Base-by-base conservation (phyloP, 768 basidiomycete species). In the Naganishia kalamii region DNA sequence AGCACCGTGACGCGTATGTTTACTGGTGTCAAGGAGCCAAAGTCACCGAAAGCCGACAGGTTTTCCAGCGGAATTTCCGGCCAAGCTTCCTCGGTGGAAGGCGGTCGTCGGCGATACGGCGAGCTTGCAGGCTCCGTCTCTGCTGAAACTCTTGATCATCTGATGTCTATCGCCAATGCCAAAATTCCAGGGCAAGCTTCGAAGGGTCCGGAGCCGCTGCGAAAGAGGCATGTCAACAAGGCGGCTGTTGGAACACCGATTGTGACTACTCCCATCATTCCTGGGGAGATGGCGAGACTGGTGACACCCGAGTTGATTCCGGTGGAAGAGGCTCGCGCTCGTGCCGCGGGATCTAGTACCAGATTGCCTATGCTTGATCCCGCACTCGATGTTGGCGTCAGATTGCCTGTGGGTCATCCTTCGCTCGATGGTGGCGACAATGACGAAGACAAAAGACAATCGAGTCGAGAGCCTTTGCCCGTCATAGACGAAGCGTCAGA, bases 281-380 rank as follows among this genome's bases (percentile, higher is more conserved):
- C 30, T 25, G 35, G 35, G 7, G 54, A 40, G 23, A 57, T 57
- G 54, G 15, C 30, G n/a, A 37, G 30, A 37, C 7, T 21, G 12
- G 15, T 23, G 4, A 6, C 21, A 13, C 21, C 23, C 15, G 21
- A 33, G 33, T 57, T 57, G 37, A 37, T 57, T 33, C 32, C 54
- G 4, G 5, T 57, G 11, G 54, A 37, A 35, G 54, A 40, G 54
- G 54, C 54, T 27, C 54, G 54, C 21, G 54, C 54, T 57, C 54
- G 54, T 37, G 54, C 54, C 1, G 35, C 54, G 17, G n/a, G 11
- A 23, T 57, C 54, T 25, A 27, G 37, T 23, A 37, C 48, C 19
- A 30, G 48, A 4, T 30, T 29, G 12, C 48, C 48, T 25, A 11
- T 49, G 17, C 21, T 30, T 6, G 27, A 49, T n/a, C n/a, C n/a